Evolutionary conservation across 495 filamentous ascomycete genomes (phyloP).

Genomic region (Letharia lupina): DNA sequence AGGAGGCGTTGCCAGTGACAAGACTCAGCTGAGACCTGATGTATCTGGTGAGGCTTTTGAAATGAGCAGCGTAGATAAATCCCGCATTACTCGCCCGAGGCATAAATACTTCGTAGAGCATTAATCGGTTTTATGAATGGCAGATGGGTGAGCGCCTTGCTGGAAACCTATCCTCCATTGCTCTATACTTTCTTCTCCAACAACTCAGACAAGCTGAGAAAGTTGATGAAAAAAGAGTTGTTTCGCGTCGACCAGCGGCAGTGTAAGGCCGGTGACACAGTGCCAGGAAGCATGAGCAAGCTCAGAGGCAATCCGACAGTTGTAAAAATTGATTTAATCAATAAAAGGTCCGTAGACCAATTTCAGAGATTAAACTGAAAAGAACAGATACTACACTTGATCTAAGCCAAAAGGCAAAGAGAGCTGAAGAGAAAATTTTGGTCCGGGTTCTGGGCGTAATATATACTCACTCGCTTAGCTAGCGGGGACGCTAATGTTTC

Average conservation of each 20-base stretch:
- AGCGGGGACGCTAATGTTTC: not conserved
- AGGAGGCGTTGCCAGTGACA: not conserved
- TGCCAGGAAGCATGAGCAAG: slow-evolving; percentile 69
- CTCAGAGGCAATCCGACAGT: slow-evolving; percentile 56
- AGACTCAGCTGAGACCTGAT: not conserved
- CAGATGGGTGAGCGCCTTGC: no score
- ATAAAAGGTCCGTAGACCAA: slow-evolving; percentile 60
- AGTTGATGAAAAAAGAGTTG: slow-evolving; percentile 46
- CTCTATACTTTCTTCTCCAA: slow-evolving; percentile 50
- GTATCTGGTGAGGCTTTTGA: not conserved
- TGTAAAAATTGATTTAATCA: slow-evolving; percentile 82
- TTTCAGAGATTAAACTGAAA: slow-evolving; percentile 90
- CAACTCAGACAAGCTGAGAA: slow-evolving; percentile 48
- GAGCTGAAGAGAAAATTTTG: slow-evolving; percentile 27
- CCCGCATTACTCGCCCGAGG: not conserved
- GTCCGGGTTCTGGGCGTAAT: no score
- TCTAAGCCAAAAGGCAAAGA: slow-evolving; percentile 72
- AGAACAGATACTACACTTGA: slow-evolving; percentile 99
- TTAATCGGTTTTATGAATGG: no score
- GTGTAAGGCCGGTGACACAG: slow-evolving; percentile 86
- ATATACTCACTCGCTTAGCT: not conserved
- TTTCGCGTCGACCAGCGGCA: slow-evolving; percentile 78
- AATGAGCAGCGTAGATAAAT: not conserved
- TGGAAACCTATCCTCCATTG: no score
- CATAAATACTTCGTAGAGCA: not conserved